Conservation (phyloP, 108 stramenopile species). For the Thalassiosira profunda region DNA sequence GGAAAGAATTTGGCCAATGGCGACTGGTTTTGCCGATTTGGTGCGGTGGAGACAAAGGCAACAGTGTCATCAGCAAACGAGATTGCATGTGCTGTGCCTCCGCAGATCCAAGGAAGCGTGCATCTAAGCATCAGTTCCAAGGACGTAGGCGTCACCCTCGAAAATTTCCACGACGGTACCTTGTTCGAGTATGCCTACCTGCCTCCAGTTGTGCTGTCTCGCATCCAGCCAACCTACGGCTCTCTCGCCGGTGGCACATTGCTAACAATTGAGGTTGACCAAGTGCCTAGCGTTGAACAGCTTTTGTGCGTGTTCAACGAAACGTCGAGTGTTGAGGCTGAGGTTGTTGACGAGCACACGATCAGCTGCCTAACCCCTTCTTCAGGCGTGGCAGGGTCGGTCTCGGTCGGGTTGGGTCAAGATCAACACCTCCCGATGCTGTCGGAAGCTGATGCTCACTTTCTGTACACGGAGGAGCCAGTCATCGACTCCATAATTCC, state of each 20-base stretch:
- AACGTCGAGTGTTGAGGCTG: not conserved
- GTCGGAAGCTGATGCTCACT: not conserved
- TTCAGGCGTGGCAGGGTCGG: not conserved
- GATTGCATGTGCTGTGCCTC: not conserved
- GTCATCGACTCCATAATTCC: conserved; percentile 2
- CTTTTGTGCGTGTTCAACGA: not conserved
- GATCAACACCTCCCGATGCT: not conserved
- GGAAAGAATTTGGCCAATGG: not conserved
- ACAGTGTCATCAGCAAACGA: not conserved
- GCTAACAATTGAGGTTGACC: not conserved
- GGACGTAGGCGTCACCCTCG: not conserved
- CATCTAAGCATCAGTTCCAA: not conserved
- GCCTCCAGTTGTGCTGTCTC: not conserved
- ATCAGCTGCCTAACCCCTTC: conserved; percentile 1
- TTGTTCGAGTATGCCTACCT: conserved; percentile 5
- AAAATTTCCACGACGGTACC: not conserved
- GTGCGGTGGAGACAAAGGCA: not conserved
- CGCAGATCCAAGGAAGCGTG: not conserved
- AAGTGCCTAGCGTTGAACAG: too few relatives aligned
- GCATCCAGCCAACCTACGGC: not conserved
- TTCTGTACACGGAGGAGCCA: not conserved
- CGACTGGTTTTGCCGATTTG: not conserved
- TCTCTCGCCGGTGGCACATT: not conserved
- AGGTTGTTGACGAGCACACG: not conserved
- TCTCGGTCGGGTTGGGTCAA: not conserved